A percentile compares a stretch with the other conserved stretches of the same genome.
These are phyloP conservation scores for Trichoderma reesei DNA, from an alignment of 495 filamentous ascomycete genomes.

Conservation along the genomic window DNA sequence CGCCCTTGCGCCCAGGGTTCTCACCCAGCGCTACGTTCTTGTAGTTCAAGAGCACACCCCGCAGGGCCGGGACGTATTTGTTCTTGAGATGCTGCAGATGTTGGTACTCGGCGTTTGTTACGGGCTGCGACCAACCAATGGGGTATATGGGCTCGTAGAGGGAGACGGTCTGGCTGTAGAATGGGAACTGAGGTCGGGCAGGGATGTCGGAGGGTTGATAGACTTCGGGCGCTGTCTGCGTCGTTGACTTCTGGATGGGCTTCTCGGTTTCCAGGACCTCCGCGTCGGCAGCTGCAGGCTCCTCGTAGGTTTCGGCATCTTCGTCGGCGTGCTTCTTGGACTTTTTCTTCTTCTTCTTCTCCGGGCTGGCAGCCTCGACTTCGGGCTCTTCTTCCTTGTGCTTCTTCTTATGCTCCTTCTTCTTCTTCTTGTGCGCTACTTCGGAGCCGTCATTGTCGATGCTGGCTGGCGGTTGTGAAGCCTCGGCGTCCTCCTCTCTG, in stretches of 20 bases:
- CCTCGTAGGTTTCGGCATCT: constrained; percentile 13
- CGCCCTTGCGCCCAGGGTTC: constrained; percentile 25
- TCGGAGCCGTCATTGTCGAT: background rate
- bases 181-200: constrained; percentile 26
- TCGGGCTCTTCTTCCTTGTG: constrained; percentile 12
- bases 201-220: constrained; percentile 14
- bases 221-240: constrained; percentile 8
- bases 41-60: constrained; percentile 37
- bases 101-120: constrained; percentile 34
- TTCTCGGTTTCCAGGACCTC: constrained; percentile 22
- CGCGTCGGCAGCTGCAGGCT: constrained; percentile 11
- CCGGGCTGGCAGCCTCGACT: constrained; percentile 3
- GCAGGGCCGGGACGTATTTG: constrained; percentile 35
- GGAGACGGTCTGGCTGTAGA: constrained; percentile 39
- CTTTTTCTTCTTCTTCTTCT: constrained; percentile 20
- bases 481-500: background rate
- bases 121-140: constrained; percentile 32
- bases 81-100: constrained; percentile 37
- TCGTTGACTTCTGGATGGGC: background rate
- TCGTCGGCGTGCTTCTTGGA: constrained; percentile 12
- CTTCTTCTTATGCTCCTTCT: constrained; percentile 18
- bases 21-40: constrained; percentile 37
- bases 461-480: background rate
- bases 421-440: constrained; percentile 23
- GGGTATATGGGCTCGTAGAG: constrained; percentile 40